Evolutionary conservation across 2,329 filamentous ascomycete genomes (phyloP), one percentile per base, ranked within the genome.

Genomic region (Colletotrichum eremochloae): DNA sequence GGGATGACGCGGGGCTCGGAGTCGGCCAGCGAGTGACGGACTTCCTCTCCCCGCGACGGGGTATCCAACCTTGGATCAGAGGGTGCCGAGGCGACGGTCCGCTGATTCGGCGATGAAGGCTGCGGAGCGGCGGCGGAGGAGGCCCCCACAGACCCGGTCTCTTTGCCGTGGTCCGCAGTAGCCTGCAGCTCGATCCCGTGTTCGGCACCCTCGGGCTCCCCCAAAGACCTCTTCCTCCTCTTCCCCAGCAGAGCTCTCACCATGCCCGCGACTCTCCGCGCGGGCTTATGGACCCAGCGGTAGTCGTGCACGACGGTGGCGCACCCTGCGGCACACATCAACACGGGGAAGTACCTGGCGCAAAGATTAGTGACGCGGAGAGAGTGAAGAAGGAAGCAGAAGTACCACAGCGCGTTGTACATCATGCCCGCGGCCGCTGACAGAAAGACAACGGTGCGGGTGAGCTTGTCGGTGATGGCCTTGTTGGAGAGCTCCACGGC

Each of bases 361-460:
- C 24, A 24, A 24, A 24, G 24, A 24, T 24, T 24, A 24, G 24
- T 24, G 24, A 24, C 24, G 24, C 24, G 24, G 24, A 24, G 24
- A 24, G 24, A 24, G 24, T 24, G 24, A 24, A 24, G 24, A 24
- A 1, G 24, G 24, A 24, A 24, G 24, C 24, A 24, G 63, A 92
- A 93, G 74, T 91, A 93, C 91, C 91, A 93, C 0, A 93, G 80
- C 0, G 90, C 86, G 61, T 88, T 91, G 76, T 93, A 93, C 61
- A 91, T 85, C 73, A 93, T 80, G 0, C 91, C 91, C 0, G 90
- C 90, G 31, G 86, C 85, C 0, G 84, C 91, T 7, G 87, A 86
- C 9, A 90, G 77, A 24, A 92, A 89, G 0, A 93, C 88, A 1
- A 93, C 75, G 2, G 90, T 82, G 5, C 91, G 82, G 0, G 91